Evolutionary conservation across 2,329 filamentous ascomycete species (phyloP), one percentile per base, ranked within the genome.

Genomic region (Nemania sp.): DNA sequence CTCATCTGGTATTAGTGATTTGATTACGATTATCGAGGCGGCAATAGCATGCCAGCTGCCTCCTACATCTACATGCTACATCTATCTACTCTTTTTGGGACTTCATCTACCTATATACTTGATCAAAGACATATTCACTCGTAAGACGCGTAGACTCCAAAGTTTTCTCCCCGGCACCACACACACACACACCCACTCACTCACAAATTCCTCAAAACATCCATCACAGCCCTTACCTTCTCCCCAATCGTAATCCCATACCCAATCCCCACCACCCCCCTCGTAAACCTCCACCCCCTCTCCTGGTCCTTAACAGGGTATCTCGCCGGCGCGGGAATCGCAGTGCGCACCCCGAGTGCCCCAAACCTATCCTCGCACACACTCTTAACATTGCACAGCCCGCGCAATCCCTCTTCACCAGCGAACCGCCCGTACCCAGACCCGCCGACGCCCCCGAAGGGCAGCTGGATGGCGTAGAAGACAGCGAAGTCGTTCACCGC

Each of bases 361-460:
- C 82, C 84, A 66, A 86, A 84, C 41, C 90, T 85, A 82, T 99
- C 96, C 69, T 89, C 85, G 76, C 94, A 97, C 35, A 99, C 84
- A 64, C 91, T 89, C 84, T 99, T 99, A 71, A 90, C 80, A 80
- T 98, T 98, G 80, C 93, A 97, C 62, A 99, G 78, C 3, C 90
- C 90, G 41, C 93, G 86, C 24, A 99, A 81, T 0, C 96, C 96
- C 79, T 99, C 96, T 72, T 92, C 90, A 26, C 94, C 96, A 0
- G 93, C 95, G 80, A 99, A 99, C 2, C 95, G 87, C 1, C 96
- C 96, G 79, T 98, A 98, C 0, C 93, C 96, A 26, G 92, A 97
- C 0, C 94, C 95, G 66, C 88, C 89, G n/a, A 93, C 89, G 62
- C 94, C 96, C 43, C 96, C 96, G 80, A 99, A 99, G 0, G 96